Conservation (phyloP, 108 stramenopile genomes). For the Skeletonema menzelii region DNA sequence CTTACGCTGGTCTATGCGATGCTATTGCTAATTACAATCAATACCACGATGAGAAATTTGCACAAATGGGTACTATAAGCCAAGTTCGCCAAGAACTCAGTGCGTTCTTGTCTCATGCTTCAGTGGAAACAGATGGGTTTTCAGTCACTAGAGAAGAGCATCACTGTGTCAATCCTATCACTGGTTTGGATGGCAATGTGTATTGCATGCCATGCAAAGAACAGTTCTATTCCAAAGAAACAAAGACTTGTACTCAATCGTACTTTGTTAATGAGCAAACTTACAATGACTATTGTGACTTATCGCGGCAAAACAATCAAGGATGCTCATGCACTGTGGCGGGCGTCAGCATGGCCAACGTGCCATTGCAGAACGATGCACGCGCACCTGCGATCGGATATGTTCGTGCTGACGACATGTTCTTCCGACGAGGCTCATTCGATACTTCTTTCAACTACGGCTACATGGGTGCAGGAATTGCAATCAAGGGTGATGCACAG, state of each 20-base stretch:
- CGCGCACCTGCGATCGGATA: slow-evolving; percentile 12
- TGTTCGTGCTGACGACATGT: slow-evolving; percentile 30
- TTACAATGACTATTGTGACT: slow-evolving; percentile 39
- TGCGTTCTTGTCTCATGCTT: slow-evolving; percentile 36
- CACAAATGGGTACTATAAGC: slow-evolving; percentile 19
- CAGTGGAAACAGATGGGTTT: slow-evolving; percentile 35
- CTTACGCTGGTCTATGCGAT: slow-evolving; percentile 37
- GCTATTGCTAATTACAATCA: slow-evolving; percentile 34
- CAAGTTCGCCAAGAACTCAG: slow-evolving; percentile 30
- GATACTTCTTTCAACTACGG: slow-evolving; percentile 41
- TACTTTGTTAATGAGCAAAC: slow-evolving; percentile 24
- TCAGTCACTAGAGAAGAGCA: slow-evolving; percentile 18
- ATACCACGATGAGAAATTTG: slow-evolving; percentile 49
- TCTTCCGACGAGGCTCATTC: slow-evolving; percentile 36
- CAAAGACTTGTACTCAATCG: slow-evolving; percentile 20
- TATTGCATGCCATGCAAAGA: slow-evolving; percentile 48
- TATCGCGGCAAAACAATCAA: slow-evolving; percentile 23
- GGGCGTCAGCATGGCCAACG: slow-evolving; percentile 7
- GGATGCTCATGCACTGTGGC: slow-evolving; percentile 31
- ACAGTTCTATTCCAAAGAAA: slow-evolving; percentile 21
- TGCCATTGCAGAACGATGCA: slow-evolving; percentile 8
- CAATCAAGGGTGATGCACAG: slow-evolving; percentile 22
- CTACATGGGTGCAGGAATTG: slow-evolving; percentile 34
- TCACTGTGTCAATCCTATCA: slow-evolving; percentile 42
- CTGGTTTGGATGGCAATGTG: slow-evolving; percentile 23